A percentile compares a stretch with the other conserved stretches of the same genome.
Conservation (phyloP, 306 rosid genomes). For the Comarum palustre region DNA sequence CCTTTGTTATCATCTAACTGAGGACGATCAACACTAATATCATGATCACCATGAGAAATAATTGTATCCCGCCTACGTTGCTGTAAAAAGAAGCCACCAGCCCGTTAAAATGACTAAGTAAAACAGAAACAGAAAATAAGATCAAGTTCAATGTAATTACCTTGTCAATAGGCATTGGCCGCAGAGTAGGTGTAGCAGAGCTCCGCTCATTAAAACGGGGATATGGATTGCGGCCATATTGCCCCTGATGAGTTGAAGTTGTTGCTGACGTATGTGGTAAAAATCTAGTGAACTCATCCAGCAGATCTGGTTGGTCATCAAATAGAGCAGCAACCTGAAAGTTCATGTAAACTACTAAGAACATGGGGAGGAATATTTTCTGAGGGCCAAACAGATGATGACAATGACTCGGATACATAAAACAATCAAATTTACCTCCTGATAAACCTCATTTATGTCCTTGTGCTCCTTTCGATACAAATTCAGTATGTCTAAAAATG, state of each 20-base stretch:
- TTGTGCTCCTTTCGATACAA: conserved; percentile 97
- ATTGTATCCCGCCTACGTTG: conserved; percentile 73
- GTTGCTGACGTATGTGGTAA: conserved; percentile 78
- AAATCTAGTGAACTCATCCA: conserved; percentile 87
- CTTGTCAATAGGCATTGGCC: conserved; percentile 60
- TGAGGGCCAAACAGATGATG: neutral
- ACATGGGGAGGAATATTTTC: conserved; percentile 3
- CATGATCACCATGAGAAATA: conserved; percentile 55
- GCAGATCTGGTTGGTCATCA: conserved; percentile 74
- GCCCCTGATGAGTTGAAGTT: conserved; percentile 54
- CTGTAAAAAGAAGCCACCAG: conserved; percentile 37
- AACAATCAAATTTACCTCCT: conserved; percentile 52
- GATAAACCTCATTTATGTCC: conserved; percentile 82
- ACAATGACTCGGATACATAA: neutral
- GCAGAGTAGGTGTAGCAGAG: conserved; percentile 56
- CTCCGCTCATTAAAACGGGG: conserved; percentile 65
- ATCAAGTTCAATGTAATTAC: conserved; percentile 28
- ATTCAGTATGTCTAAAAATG: conserved; percentile 91
- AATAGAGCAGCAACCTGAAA: conserved; percentile 75
- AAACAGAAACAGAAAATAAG: neutral
- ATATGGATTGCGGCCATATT: conserved; percentile 50
- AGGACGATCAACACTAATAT: conserved; percentile 67
- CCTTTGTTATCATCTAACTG: conserved; percentile 74
- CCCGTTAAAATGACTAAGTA: conserved; percentile 9
- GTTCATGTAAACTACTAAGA: conserved; percentile 18